Evolutionary conservation across 805 yeast genomes (phyloP).

Genomic region (Zygoascus tannicola): DNA sequence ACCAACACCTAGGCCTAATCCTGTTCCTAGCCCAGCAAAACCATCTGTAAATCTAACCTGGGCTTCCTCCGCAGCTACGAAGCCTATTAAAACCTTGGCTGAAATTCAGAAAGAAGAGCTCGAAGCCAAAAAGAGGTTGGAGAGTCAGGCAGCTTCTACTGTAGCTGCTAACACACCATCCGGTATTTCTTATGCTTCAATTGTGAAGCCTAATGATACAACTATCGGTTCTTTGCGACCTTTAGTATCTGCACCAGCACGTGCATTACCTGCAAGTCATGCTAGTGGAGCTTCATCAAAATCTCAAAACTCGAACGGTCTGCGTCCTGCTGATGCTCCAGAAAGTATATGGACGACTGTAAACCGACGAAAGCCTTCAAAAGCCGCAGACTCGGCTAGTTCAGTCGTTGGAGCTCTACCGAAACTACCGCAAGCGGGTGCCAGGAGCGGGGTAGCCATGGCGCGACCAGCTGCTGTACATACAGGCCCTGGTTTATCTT

Average conservation of each 20-base stretch:
- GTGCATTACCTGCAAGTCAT: background rate
- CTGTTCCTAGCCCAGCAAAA: background rate
- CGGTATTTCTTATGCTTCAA: background rate
- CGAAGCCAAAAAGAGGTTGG: slow-evolving; percentile 14
- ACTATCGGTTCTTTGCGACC: background rate
- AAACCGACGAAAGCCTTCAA: background rate
- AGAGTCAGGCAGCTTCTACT: background rate
- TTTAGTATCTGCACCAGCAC: background rate
- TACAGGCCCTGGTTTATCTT: slow-evolving; percentile 6
- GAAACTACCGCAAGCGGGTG: background rate
- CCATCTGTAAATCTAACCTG: slow-evolving; percentile 16
- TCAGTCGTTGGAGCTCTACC: background rate
- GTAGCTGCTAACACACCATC: slow-evolving; percentile 3
- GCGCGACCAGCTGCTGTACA: background rate
- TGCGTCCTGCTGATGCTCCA: background rate
- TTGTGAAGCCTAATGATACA: background rate
- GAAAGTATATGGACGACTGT: background rate
- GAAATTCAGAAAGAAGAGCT: slow-evolving; percentile 34
- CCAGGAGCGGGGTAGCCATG: background rate
- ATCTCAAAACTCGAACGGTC: background rate
- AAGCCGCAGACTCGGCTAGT: background rate
- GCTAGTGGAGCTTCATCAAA: background rate
- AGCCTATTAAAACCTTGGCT: slow-evolving; percentile 26
- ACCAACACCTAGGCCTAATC: background rate
- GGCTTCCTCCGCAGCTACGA: slow-evolving; percentile 16